Percentiles rank a stretch among this genome's conserved stretches.
phyloP scores from a whole-genome alignment of 2,329 filamentous ascomycete genomes.

The Kalmusia sp. region DNA sequence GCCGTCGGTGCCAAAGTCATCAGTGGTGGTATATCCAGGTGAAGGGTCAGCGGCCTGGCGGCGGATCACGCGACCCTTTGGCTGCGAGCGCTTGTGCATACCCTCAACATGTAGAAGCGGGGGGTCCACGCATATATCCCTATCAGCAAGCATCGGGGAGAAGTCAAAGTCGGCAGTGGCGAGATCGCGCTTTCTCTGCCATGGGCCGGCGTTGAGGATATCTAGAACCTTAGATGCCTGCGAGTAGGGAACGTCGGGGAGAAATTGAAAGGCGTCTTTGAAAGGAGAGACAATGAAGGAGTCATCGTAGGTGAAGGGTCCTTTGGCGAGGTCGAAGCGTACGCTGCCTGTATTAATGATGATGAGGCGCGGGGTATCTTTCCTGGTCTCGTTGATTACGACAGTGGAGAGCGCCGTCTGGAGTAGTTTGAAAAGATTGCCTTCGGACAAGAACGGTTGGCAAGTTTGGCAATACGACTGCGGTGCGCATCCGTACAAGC shows the following conservation, averaged over 20 bases:
- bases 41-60: constrained; percentile 53
- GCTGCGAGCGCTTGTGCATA: constrained; percentile 32
- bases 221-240: constrained; percentile 50
- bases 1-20: constrained; percentile 64
- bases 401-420: constrained; percentile 58
- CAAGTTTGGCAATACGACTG: constrained; percentile 66
- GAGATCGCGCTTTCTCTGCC: constrained; percentile 44
- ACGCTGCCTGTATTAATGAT: constrained; percentile 67
- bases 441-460: constrained; percentile 58
- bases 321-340: constrained; percentile 68
- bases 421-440: constrained; percentile 64
- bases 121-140: constrained; percentile 60
- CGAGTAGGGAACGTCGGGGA: constrained; percentile 60
- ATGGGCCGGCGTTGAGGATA: constrained; percentile 55
- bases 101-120: constrained; percentile 39
- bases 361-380: constrained; percentile 61
- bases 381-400: constrained; percentile 61
- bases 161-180: constrained; percentile 44
- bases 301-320: constrained; percentile 65
- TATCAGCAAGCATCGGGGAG: constrained; percentile 43
- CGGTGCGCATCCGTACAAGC: constrained; percentile 67
- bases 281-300: constrained; percentile 65
- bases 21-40: constrained; percentile 62
- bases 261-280: constrained; percentile 60
- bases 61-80: constrained; percentile 55